Evolutionary conservation across 2,329 filamentous ascomycete genomes (phyloP), one percentile per base, ranked within the genome.

Genomic region (Monilinia fructigena): DNA sequence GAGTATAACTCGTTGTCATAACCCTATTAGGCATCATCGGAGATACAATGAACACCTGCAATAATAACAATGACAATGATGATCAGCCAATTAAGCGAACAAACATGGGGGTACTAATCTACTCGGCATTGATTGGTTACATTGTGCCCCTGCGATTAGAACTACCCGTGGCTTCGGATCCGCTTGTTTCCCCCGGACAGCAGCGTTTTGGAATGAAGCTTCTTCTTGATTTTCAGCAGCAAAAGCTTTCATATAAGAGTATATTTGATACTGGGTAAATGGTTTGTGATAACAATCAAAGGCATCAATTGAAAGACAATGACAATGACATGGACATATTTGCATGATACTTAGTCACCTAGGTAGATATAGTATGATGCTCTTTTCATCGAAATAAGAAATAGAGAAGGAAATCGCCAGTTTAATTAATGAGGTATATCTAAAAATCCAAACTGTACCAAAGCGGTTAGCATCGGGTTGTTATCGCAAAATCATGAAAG

Each of bases 71-170:
- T 42, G 35, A 63, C 60, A 31, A 54, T 26, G 23, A 54, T 8
- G 26, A 26, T 47, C 31, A 35, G 18, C 45, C 45, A 47, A 40
- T 40, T 63, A 54, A 63, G 56, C 42, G 56, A 60, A n/a, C 11
- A 60, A 48, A 16, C 31, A 63, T 52, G 60, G 47, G 50, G 23
- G 31, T 48, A 60, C 31, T 60, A 48, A 60, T 60, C 56, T 60
- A 60, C 18, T 48, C 23, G 48, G 12, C 42, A 48, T 48, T 48
- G 42, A 60, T 59, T 59, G 56, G 56, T 35, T 48, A 18, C 2
- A 58, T 23, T 14, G 40, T 12, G 16, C 42, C 42, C 42, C 18
- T 20, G 42, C 18, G 14, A 47, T 47, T 47, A 47, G 8, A 35
- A 35, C 31, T 35, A 35, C 31, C 31, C 20, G n/a, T n/a, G 18